Percentiles rank a stretch among this genome's conserved stretches.
phyloP scores from a whole-genome alignment of 2,329 filamentous ascomycete genomes.

The Drechslerella coelobrocha region DNA sequence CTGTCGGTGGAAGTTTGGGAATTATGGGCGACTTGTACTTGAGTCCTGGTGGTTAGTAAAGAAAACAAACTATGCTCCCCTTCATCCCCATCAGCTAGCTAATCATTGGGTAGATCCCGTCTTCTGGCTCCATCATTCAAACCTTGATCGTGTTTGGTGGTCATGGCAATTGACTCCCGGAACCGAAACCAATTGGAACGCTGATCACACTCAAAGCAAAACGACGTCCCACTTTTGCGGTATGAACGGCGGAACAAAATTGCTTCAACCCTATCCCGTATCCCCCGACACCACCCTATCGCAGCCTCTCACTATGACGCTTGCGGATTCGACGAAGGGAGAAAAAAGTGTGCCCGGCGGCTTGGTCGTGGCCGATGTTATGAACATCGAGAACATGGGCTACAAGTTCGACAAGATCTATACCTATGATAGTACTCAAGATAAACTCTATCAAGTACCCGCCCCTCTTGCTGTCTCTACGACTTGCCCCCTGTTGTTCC shows the following conservation, averaged over 20 bases:
- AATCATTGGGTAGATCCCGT: conserved; percentile 49
- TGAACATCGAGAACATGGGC: conserved; percentile 55
- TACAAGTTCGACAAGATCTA: conserved; percentile 50
- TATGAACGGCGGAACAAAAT: too few relatives aligned
- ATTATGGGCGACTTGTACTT: conserved; percentile 57
- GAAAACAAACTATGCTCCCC: conserved; percentile 12
- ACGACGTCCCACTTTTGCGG: conserved; percentile 56
- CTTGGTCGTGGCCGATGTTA: conserved; percentile 55
- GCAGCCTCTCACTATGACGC: conserved; percentile 56
- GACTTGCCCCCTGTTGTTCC: too few relatives aligned
- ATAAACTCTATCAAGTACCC: conserved; percentile 1
- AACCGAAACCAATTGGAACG: conserved; percentile 51
- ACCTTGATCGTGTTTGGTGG: conserved; percentile 54
- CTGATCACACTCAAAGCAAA: too few relatives aligned
- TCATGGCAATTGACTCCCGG: conserved; percentile 54
- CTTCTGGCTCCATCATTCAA: conserved; percentile 54
- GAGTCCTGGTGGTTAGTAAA: conserved; percentile 56
- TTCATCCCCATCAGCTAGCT: neutral
- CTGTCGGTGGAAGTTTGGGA: conserved; percentile 57
- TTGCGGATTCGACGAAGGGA: too few relatives aligned
- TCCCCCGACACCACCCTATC: too few relatives aligned
- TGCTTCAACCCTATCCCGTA: too few relatives aligned
- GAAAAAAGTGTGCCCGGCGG: too few relatives aligned
- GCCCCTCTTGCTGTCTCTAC: too few relatives aligned
- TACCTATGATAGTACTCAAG: conserved; percentile 5